Evolutionary conservation across 345 rosid species (phyloP).

Genomic region (Angophora floribunda): DNA sequence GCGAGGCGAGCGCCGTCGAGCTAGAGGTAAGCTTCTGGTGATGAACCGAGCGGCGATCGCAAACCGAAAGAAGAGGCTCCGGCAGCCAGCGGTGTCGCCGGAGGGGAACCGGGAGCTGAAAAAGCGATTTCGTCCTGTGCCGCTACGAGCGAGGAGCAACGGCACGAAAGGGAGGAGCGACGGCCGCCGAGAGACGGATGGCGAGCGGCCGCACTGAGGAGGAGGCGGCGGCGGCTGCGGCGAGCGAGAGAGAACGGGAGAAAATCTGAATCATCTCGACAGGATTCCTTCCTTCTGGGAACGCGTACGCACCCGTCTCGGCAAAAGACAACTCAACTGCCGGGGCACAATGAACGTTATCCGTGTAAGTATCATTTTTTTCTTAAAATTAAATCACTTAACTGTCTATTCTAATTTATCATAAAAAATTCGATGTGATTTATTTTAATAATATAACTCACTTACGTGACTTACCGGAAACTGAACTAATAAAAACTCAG

Average conservation of each 20-base stretch:
- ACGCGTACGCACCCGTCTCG: neutral
- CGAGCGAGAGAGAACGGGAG: neutral
- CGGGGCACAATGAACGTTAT: too few relatives aligned
- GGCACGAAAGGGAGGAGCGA: neutral
- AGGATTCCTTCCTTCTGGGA: fast-evolving
- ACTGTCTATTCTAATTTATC: too few relatives aligned
- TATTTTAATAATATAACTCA: too few relatives aligned
- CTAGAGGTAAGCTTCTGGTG: neutral
- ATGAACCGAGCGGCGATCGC: neutral
- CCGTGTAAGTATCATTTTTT: too few relatives aligned
- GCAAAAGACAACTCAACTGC: too few relatives aligned
- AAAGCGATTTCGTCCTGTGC: neutral
- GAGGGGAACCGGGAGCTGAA: neutral
- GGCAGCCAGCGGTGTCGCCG: neutral
- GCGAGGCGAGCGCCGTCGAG: neutral
- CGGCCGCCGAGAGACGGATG: neutral
- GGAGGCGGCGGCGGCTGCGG: neutral
- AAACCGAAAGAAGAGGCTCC: neutral
- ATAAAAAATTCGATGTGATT: too few relatives aligned
- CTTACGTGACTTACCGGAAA: too few relatives aligned
- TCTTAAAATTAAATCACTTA: too few relatives aligned
- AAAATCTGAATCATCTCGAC: neutral
- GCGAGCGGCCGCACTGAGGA: neutral
- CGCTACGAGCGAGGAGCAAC: neutral
- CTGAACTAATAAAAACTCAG: too few relatives aligned